Conservation (phyloP, 352 stramenopile genomes). For the Globisporangium paroecandrum region DNA sequence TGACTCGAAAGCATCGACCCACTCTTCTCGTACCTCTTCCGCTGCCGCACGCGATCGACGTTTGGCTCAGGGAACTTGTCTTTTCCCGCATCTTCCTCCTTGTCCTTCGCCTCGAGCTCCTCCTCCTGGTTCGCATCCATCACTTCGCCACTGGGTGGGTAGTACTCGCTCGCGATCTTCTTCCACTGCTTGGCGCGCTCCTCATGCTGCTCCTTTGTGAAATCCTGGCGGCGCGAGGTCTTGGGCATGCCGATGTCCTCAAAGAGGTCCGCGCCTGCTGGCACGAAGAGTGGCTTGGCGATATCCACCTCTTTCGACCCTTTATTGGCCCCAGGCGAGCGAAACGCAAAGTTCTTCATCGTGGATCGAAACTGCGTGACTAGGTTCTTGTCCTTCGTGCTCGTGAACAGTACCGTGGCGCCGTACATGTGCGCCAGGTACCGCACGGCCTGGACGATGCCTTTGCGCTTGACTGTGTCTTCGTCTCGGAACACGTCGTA, state of each 20-base stretch:
- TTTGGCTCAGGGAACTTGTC: slow-evolving; percentile 60
- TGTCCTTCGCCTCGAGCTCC: slow-evolving; percentile 22
- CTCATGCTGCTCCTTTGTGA: slow-evolving; percentile 49
- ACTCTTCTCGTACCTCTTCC: slow-evolving; percentile 44
- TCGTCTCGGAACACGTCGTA: slow-evolving; percentile 87
- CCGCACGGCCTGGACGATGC: slow-evolving; percentile 75
- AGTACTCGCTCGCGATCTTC: slow-evolving; percentile 64
- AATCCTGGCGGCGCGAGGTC: slow-evolving; percentile 41
- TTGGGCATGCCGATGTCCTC: slow-evolving; percentile 76
- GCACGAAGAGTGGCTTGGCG: slow-evolving; percentile 69
- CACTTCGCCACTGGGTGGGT: slow-evolving; percentile 39
- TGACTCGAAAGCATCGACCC: neutral
- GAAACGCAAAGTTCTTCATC: slow-evolving; percentile 70
- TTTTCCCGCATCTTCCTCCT: slow-evolving; percentile 24
- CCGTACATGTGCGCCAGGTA: slow-evolving; percentile 86
- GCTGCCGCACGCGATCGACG: slow-evolving; percentile 66
- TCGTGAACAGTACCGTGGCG: slow-evolving; percentile 85
- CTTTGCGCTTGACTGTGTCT: slow-evolving; percentile 84
- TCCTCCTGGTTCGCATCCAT: slow-evolving; percentile 27
- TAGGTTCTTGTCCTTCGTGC: slow-evolving; percentile 83
- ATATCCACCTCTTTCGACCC: slow-evolving; percentile 62
- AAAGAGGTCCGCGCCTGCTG: slow-evolving; percentile 63
- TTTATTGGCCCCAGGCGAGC: slow-evolving; percentile 32
- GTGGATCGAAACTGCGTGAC: slow-evolving; percentile 58
- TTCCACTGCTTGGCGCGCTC: slow-evolving; percentile 69